Base-by-base conservation (phyloP, 1,284 basidiomycete species). In the Cutaneotrichosporon cutaneum region DNA sequence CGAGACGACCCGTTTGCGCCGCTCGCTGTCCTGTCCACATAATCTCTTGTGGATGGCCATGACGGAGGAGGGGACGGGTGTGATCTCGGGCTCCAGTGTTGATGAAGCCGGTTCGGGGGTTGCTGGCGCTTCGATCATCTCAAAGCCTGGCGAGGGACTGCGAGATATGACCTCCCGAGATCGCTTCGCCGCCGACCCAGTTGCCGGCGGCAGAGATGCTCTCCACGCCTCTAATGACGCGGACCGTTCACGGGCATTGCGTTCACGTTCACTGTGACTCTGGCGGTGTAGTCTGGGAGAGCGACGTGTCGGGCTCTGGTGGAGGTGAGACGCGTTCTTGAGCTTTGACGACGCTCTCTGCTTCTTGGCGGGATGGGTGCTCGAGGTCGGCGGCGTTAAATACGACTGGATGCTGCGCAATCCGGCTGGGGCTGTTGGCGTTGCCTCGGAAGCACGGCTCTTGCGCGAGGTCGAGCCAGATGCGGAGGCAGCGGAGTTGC, bases 11-110 rank as follows among this genome's bases (percentile, higher is more conserved):
- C 18, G 45, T 21, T 56, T 61, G 32, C 56, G 56, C 16, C 59
- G 61, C 2, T 27, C 60, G 18, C 52, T 58, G 52, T 73, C 70
- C 39, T 67, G 64, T 13, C 68, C 66, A 48, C 67, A 71, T 7
- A 73, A 47, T 13, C 63, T 61, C n/a, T 53, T 45, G 50, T 76
- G 72, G 4, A 61, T 55, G 4, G 57, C 62, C 4, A 73, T 39
- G 1, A 74, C 64, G 6, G 64, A 60, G 0, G 56, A 56, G 1
- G 74, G 72, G 4, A 72, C 58, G 4, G 42, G 55, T 6, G 54
- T 54, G 18, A 54, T n/a, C 6, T 10, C n/a, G 4, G 26, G n/a
- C 22, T 13, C n/a, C 14, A 33, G 39, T 9, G 16, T 21, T 7
- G 52, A 16, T 5, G 22, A 21, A 1, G 35, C 36, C 11, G n/a